Conservation (phyloP, 768 basidiomycete species). For the Cystobasidium ongulense region DNA sequence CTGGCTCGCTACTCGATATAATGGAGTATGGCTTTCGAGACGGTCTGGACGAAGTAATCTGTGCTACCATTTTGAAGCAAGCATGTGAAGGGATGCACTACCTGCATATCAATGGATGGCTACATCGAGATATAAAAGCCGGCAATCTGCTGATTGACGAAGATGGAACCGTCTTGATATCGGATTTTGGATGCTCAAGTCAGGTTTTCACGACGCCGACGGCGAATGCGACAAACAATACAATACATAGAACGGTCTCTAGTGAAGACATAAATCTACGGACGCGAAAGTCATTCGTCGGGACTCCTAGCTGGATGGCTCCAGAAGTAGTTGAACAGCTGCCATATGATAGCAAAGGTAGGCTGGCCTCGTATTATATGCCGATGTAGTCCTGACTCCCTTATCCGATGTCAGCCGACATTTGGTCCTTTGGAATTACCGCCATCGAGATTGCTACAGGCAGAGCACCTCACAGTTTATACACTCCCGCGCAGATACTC, state of each 20-base stretch:
- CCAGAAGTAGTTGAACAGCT: slow-evolving; percentile 81
- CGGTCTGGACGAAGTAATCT: slow-evolving; percentile 85
- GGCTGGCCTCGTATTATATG: neutral
- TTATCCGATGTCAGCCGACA: no score
- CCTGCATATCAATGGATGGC: slow-evolving; percentile 74
- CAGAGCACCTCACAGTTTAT: slow-evolving; percentile 71
- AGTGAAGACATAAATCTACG: slow-evolving; percentile 57
- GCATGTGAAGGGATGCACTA: slow-evolving; percentile 78
- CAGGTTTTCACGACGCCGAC: slow-evolving; percentile 66
- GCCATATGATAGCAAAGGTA: slow-evolving; percentile 57
- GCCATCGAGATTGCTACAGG: slow-evolving; percentile 81
- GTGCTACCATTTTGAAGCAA: slow-evolving; percentile 74
- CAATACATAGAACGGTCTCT: no score
- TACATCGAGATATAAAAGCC: slow-evolving; percentile 90
- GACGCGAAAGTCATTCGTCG: slow-evolving; percentile 87
- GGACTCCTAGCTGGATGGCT: slow-evolving; percentile 98
- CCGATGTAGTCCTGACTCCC: slow-evolving; percentile 46
- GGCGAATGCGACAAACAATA: no score
- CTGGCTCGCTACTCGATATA: slow-evolving; percentile 49
- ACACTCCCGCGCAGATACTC: slow-evolving; percentile 64
- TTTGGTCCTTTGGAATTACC: slow-evolving; percentile 96
- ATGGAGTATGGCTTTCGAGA: slow-evolving; percentile 63
- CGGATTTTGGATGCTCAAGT: slow-evolving; percentile 86
- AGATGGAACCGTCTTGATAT: slow-evolving; percentile 71
- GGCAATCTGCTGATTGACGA: slow-evolving; percentile 88